Evolutionary conservation across 2,329 filamentous ascomycete species (phyloP), one percentile per base, ranked within the genome.

Genomic region (Claviceps capensis): DNA sequence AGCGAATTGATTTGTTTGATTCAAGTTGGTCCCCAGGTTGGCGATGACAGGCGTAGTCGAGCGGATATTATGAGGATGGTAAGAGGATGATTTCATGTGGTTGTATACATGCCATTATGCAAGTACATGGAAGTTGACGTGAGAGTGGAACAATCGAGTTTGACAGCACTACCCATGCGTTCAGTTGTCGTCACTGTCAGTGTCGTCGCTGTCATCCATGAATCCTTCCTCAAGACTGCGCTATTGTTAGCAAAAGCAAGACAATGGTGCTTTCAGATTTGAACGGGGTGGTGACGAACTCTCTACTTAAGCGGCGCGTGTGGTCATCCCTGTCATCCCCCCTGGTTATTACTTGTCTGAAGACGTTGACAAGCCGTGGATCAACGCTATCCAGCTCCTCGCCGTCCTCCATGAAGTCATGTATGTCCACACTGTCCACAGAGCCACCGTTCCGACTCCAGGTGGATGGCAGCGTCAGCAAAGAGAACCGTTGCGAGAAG

Each of bases 281-380:
- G 5, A 5, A 22, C 5, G 14, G 42, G 14, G 7, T 14, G 8
- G 34, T 3, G 19, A 71, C 76, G 64, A 67, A 81, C 71, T 95
- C 88, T 68, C 88, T 75, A 65, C 87, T 91, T 55, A 95, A 61
- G 56, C 88, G 75, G 58, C 79, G 72, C 44, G 74, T 69, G 47
- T 73, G 74, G 55, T 80, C 77, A 46, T 68, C 66, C 47, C 66
- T 65, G 54, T 80, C 77, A 46, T 68, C 66, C 47, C 66, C 65
- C 11, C 63, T 62, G 36, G 68, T 63, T 8, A 58, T 60, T 16
- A 59, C 58, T 46, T 63, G 62, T 19, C 61, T 58, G 26, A 74
- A 63, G 48, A 68, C 69, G 54, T 70, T 65, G 61, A 69, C 62
- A 48, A 68, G 68, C 51, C 73, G 67, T 52, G 74, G 72, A 57